These are phyloP conservation scores for Solanum phureja DNA, from an alignment of 257 asterid genomes.

Conservation along the genomic window DNA sequence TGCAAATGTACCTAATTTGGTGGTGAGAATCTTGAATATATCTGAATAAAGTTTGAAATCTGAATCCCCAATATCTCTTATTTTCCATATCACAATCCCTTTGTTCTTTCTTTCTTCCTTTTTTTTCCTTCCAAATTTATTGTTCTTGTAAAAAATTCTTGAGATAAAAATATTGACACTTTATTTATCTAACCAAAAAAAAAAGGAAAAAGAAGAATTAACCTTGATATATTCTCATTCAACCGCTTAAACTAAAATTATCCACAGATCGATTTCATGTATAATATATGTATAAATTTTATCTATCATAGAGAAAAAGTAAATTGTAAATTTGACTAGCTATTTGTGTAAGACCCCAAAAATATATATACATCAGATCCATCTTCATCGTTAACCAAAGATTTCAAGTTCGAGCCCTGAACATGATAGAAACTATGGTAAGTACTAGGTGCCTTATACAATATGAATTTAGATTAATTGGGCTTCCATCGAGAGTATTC, in stretches of 20 bases:
- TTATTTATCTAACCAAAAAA: neutral
- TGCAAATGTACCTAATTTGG: neutral
- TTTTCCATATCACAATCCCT: neutral
- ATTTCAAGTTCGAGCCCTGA: accelerated
- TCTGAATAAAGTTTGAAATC: neutral
- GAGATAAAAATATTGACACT: neutral
- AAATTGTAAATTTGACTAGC: neutral
- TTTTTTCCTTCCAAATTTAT: neutral
- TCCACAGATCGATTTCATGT: neutral
- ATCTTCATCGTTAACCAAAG: neutral
- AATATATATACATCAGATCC: neutral
- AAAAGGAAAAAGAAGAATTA: neutral
- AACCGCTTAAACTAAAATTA: neutral
- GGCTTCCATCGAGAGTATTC: neutral
- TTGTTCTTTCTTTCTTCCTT: neutral
- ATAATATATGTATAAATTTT: neutral
- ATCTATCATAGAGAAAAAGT: neutral
- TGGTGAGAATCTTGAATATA: neutral
- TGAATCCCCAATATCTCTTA: neutral
- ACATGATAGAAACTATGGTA: neutral
- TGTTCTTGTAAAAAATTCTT: neutral
- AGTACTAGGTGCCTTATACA: neutral
- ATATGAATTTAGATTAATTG: neutral
- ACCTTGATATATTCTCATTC: neutral
- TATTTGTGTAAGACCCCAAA: neutral